These are phyloP conservation scores for Lactarius deliciosus DNA, from an alignment of 768 basidiomycete genomes.

Conservation along the genomic window DNA sequence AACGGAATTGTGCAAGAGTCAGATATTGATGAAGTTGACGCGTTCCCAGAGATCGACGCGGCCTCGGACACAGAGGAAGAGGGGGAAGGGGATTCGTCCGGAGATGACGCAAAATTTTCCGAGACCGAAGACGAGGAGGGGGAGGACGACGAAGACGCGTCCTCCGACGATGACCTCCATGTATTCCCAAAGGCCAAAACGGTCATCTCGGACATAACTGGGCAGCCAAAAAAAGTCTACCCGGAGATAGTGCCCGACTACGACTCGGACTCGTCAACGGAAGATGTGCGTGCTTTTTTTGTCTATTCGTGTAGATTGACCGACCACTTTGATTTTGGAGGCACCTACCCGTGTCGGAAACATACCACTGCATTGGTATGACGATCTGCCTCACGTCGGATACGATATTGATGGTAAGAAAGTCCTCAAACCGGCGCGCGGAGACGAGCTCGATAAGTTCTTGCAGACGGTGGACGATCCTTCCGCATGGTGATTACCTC, in stretches of 20 bases:
- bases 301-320: conserved; percentile 17
- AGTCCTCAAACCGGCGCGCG: conserved; percentile 89
- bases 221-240: conserved; percentile 79
- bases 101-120: conserved; percentile 39
- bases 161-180: conserved; percentile 50
- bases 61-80: conserved; percentile 47
- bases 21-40: conserved; percentile 63
- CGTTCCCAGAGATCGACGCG: conserved; percentile 58
- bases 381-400: conserved; percentile 98
- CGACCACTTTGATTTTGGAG: conserved; percentile 43
- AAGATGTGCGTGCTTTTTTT: conserved; percentile 61
- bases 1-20: conserved; percentile 38
- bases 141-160: conserved; percentile 36
- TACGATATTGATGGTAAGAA: conserved; percentile 95
- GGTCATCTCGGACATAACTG: conserved; percentile 76
- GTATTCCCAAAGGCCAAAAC: conserved; percentile 64
- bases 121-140: conserved; percentile 39
- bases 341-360: conserved; percentile 93
- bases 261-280: conserved; percentile 88
- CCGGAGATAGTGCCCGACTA: conserved; percentile 90
- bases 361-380: conserved; percentile 98
- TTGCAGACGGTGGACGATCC: conserved; percentile 91
- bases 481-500: conserved; percentile 65
- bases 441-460: conserved; percentile 98
- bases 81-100: conserved; percentile 61